Base-by-base conservation (phyloP, 2,329 filamentous ascomycete species). In the Alternaria conjuncta region DNA sequence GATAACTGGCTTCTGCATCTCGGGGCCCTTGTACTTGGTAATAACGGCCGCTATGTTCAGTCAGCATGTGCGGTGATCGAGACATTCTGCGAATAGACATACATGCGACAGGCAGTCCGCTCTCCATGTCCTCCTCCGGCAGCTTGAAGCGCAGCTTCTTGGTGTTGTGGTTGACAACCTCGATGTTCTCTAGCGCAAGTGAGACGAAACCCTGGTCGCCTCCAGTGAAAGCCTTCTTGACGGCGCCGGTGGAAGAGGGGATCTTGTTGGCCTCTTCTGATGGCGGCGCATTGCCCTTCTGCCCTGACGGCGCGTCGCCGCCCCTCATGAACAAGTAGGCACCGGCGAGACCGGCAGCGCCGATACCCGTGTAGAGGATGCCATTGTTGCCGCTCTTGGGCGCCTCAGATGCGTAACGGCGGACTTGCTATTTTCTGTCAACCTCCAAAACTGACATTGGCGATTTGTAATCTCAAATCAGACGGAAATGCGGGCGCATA, bases 131-230 rank as follows among this genome's bases (percentile, higher is more conserved):
- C 67, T 88, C 86, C 79, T 96, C 92, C 15, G 93, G 92, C 46
- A 98, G 89, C 75, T 90, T 89, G 83, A 99, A 98, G 73, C 92
- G 90, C 79, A 98, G 86, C 74, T 88, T 90, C 89, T 98, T 98
- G 74, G 94, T 96, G 86, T 98, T 98, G 86, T 94, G 92, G 85
- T 93, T 97, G 83, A 97, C 82, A 49, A 85, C 83, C 83, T 97
- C 91, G 54, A 94, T 87, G 60, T 90, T 89, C 60, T 93, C 88
- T 60, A 98, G 86, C 83, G 92, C 90, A 71, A 98, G 86, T 66
- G 89, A 89, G 68, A 97, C 81, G 83, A 94, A 98, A 71, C 93
- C 94, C 82, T 97, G 94, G 66, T 97, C 93, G 69, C 93, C 93
- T 70, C 95, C 94, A 32, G 87, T 92, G 80, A 98, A 90, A 61